Evolutionary conservation across 2,329 filamentous ascomycete genomes (phyloP).

Genomic region (Colletotrichum neosansevieriae): DNA sequence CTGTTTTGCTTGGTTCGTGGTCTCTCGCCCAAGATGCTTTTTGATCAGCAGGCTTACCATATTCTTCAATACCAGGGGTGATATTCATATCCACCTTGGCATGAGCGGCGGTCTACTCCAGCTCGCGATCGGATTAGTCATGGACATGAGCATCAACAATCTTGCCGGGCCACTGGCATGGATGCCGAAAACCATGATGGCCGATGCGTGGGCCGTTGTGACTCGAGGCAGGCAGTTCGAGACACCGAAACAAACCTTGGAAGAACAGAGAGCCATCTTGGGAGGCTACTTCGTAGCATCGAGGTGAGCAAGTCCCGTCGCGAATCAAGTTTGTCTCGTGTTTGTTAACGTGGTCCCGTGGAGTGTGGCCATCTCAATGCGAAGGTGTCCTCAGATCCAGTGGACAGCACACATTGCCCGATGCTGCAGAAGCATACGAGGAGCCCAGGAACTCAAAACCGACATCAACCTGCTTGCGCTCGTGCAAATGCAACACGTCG

Average conservation of each 20-base stretch:
- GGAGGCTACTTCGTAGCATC: conserved; percentile 55
- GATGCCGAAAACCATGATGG: conserved; percentile 47
- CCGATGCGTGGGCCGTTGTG: conserved; percentile 48
- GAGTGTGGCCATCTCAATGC: conserved; percentile 48
- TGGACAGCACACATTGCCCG: conserved; percentile 50
- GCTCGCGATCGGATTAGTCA: conserved; percentile 52
- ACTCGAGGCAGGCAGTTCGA: conserved; percentile 40
- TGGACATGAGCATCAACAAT: conserved; percentile 53
- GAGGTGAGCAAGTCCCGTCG: conserved; percentile 43
- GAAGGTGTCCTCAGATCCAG: conserved; percentile 47
- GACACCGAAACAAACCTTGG: conserved; percentile 45
- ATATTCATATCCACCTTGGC: conserved; percentile 54
- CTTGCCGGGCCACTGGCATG: conserved; percentile 31
- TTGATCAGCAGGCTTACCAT: not conserved
- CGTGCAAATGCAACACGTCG: conserved; percentile 50
- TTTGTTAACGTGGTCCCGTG: not conserved
- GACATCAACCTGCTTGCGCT: conserved; percentile 47
- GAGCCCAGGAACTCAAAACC: conserved; percentile 28
- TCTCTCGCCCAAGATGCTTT: too few relatives aligned
- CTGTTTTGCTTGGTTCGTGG: conserved; percentile 54
- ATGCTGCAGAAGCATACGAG: conserved; percentile 50
- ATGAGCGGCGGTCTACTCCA: conserved; percentile 53
- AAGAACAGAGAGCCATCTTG: conserved; percentile 55
- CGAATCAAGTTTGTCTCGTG: not conserved
- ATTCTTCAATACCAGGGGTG: conserved; percentile 47